Evolutionary conservation across 2,329 filamentous ascomycete genomes (phyloP).

Genomic region (Zasmidium angulare): DNA sequence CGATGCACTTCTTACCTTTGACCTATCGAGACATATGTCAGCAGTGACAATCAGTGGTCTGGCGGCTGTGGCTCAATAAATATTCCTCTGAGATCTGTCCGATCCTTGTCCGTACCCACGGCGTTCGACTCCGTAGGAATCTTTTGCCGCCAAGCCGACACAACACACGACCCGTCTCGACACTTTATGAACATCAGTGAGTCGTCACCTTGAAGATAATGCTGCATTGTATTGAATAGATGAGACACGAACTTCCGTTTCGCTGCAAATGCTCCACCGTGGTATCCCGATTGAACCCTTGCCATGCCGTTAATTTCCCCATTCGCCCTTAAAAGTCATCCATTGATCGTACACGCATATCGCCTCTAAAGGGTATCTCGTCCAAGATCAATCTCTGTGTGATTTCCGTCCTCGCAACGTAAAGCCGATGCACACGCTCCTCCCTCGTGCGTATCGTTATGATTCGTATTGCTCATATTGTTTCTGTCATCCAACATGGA

Average conservation of each 20-base stretch:
- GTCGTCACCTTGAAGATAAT: neutral
- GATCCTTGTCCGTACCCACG: no score
- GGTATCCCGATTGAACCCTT: neutral
- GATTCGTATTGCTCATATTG: neutral
- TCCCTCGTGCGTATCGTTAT: neutral
- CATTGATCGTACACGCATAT: neutral
- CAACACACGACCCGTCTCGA: no score
- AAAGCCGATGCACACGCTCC: neutral
- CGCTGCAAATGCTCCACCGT: neutral
- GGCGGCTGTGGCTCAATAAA: no score
- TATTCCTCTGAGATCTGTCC: no score
- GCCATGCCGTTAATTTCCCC: neutral
- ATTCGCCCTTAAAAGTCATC: neutral
- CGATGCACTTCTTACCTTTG: no score
- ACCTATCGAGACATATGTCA: no score
- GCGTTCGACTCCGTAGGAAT: no score
- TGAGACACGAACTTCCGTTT: neutral
- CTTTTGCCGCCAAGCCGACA: no score
- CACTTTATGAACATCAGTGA: no score
- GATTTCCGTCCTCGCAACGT: neutral
- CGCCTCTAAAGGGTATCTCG: neutral
- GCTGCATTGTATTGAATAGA: neutral
- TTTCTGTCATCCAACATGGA: neutral
- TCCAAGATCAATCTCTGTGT: neutral
- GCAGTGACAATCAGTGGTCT: no score